A percentile compares a stretch with the other conserved stretches of the same genome.
Evolutionary conservation across 2,329 filamentous ascomycete species (phyloP).

Genomic region (Cadophora sp.): DNA sequence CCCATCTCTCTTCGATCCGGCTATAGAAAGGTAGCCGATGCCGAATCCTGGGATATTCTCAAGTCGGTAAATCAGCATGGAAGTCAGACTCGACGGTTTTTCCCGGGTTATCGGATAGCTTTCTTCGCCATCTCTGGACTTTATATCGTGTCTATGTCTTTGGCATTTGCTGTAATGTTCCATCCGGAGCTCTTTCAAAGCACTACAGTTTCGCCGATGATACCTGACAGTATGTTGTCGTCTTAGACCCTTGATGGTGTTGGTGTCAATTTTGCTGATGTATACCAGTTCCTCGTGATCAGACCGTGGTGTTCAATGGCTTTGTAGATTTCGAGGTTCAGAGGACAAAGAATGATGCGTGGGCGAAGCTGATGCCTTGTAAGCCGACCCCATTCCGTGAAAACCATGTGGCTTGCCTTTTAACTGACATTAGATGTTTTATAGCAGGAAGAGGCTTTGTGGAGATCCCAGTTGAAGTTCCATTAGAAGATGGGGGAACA

Average conservation of each 20-base stretch:
- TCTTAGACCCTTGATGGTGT: background rate
- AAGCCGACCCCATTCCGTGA: background rate
- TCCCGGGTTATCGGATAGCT: slow-evolving; percentile 11
- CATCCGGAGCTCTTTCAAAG: slow-evolving; percentile 1
- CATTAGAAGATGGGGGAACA: slow-evolving; percentile 14
- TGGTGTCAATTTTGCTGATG: background rate
- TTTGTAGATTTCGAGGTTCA: slow-evolving; percentile 8
- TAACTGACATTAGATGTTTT: background rate
- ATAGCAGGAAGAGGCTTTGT: slow-evolving; percentile 29
- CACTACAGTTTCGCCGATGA: background rate
- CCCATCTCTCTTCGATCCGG: background rate
- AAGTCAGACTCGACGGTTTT: background rate
- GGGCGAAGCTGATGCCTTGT: slow-evolving; percentile 13
- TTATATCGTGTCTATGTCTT: slow-evolving; percentile 5
- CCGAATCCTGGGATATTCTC: slow-evolving; percentile 11
- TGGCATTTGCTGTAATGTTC: slow-evolving; percentile 1
- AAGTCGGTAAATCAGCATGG: background rate
- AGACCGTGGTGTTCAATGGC: slow-evolving; percentile 12
- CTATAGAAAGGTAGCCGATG: slow-evolving; percentile 10
- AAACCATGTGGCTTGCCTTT: background rate
- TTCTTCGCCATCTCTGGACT: slow-evolving; percentile 13
- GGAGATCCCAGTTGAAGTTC: slow-evolving; percentile 14
- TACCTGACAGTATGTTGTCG: slow-evolving; percentile 9
- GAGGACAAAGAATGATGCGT: slow-evolving; percentile 16
- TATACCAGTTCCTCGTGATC: slow-evolving; percentile 10